A percentile compares a stretch with the other conserved stretches of the same genome.
Evolutionary conservation across 2,329 filamentous ascomycete genomes (phyloP).

Genomic region (Thielaviopsis musarum): DNA sequence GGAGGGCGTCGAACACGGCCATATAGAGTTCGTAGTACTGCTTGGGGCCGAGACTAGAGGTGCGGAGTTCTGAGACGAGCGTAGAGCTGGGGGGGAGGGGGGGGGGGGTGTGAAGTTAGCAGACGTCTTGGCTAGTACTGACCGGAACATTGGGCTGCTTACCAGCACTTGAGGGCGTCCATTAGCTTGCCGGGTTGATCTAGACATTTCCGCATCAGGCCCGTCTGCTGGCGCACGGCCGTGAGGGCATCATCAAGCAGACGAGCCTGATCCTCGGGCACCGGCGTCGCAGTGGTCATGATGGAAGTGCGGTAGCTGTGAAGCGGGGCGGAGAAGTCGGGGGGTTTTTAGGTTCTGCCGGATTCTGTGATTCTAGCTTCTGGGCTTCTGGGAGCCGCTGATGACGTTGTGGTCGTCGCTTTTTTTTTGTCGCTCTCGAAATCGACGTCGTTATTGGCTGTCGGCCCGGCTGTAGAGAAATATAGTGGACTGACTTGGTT

Average conservation of each 20-base stretch:
- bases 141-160: slow-evolving; percentile 25
- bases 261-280: slow-evolving; percentile 65
- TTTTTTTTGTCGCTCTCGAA: too few relatives aligned
- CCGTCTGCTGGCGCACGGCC: slow-evolving; percentile 92
- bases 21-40: slow-evolving; percentile 99
- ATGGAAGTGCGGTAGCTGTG: not conserved
- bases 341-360: too few relatives aligned
- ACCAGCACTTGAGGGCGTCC: slow-evolving; percentile 99
- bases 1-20: slow-evolving; percentile 94
- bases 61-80: slow-evolving; percentile 93
- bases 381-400: too few relatives aligned
- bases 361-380: too few relatives aligned
- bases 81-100: slow-evolving; percentile 54
- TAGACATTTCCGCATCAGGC: slow-evolving; percentile 92
- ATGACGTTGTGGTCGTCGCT: too few relatives aligned
- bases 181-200: slow-evolving; percentile 97
- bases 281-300: slow-evolving; percentile 38
- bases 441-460: too few relatives aligned
- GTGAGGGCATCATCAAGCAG: slow-evolving; percentile 93
- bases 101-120: not conserved
- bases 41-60: slow-evolving; percentile 92
- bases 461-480: too few relatives aligned
- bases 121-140: too few relatives aligned
- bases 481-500: not conserved
- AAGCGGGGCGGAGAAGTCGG: not conserved